Base-by-base conservation (phyloP, 345 rosid species). In the Ceriops zippeliana region DNA sequence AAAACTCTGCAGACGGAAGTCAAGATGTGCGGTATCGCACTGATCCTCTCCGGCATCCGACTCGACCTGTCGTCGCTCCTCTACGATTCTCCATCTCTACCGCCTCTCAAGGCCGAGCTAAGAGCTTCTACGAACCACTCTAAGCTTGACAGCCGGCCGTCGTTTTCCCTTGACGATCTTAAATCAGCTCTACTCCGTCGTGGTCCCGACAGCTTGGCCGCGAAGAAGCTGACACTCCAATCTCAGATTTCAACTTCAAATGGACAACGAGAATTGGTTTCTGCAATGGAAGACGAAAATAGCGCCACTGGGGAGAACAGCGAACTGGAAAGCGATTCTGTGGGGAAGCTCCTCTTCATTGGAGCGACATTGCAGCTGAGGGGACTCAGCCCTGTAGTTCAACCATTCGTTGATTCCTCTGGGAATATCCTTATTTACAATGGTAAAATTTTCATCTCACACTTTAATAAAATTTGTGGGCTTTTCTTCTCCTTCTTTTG, bases 331-430 rank as follows among this genome's bases (percentile, higher is more conserved):
- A 28, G 59, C 26, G 13, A 35, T 61, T 35, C 67, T 69, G 67
- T 28, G 5, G 91, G 76, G 22, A 85, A 90, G 62, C 38, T 89
- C 75, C 74, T 76, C 51, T 89, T 91, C 63, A 61, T 90, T 24
- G 99, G 93, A 46, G 83, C 97, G 42, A 85, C 92, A 0, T 84
- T 91, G 69, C 97, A 95, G 83, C 88, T 90, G 61, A 81, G 96
- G 80, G 99, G 97, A 56, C 63, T 82, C 5, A 30, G 22, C 78
- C 80, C 89, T 62, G 67, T 87, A 3, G 62, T 38, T 42, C 97
- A 88, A 78, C 96, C 98, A 0, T 79, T 95, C 68, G 71, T 78
- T 58, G 93, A 91, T 74, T 77, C 86, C 19, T 83, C 70, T 3
- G 70, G 80, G 62, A 86, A 93, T 73, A 52, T 86, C 57, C 88